A percentile compares a stretch with the other conserved stretches of the same genome.
Conservation (phyloP, 495 filamentous ascomycete genomes). For the Pseudoneurospora amorphoporcata region DNA sequence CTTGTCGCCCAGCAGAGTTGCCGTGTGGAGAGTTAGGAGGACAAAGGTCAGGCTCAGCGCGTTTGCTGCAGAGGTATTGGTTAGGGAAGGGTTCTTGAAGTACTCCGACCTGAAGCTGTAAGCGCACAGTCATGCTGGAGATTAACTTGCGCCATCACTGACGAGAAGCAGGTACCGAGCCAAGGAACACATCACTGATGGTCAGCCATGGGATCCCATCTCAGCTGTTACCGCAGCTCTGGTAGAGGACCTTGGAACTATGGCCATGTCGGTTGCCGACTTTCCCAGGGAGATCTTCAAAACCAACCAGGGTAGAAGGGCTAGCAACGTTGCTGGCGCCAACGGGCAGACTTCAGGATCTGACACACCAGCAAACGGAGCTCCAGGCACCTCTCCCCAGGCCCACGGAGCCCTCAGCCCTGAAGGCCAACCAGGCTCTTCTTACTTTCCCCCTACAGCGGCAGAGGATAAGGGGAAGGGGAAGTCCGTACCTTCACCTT, state of each 20-base stretch:
- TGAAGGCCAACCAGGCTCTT: neutral
- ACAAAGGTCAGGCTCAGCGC: slow-evolving; percentile 54
- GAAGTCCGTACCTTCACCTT: neutral
- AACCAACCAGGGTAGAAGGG: slow-evolving; percentile 2
- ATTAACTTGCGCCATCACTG: slow-evolving; percentile 4
- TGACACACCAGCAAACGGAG: slow-evolving; percentile 6
- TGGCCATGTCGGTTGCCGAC: slow-evolving; percentile 75
- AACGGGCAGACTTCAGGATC: neutral
- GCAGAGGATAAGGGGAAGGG: neutral
- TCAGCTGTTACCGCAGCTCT: slow-evolving; percentile 63
- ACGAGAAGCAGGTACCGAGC: slow-evolving; percentile 46
- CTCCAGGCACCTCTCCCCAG: neutral
- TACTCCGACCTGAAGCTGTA: slow-evolving; percentile 61
- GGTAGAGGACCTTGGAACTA: slow-evolving; percentile 59
- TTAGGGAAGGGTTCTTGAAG: slow-evolving; percentile 48
- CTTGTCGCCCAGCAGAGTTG: slow-evolving; percentile 52
- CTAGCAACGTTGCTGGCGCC: neutral
- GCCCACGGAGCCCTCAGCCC: neutral
- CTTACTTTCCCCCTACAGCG: neutral
- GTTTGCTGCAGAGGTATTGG: slow-evolving; percentile 56
- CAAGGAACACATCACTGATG: slow-evolving; percentile 59
- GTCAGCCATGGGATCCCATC: slow-evolving; percentile 62
- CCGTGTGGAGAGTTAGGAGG: slow-evolving; percentile 60
- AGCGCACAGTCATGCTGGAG: slow-evolving; percentile 8
- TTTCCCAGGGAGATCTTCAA: slow-evolving; percentile 64